phyloP scores from a whole-genome alignment of 495 filamentous ascomycete species.

The Bathelium albidoporum region DNA sequence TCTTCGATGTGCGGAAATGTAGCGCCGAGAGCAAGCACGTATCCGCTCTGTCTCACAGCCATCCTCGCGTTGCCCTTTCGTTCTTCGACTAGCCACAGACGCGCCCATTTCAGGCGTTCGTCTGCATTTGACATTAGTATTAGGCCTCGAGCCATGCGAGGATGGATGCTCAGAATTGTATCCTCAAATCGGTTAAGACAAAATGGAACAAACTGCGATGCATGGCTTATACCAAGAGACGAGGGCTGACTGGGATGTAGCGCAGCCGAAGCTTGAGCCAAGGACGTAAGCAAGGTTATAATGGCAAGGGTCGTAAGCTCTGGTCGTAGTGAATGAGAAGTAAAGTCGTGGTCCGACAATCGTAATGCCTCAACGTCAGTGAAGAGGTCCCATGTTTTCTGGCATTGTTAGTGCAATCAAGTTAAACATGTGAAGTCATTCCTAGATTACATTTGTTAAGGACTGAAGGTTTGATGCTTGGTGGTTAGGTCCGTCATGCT shows the following conservation, averaged over 20 bases:
- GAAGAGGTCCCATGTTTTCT: background rate
- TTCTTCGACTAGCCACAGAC: background rate
- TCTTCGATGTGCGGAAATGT: background rate
- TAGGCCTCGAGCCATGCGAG: background rate
- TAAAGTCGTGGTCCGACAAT: constrained; percentile 1
- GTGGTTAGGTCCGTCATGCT: background rate
- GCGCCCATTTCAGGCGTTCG: background rate
- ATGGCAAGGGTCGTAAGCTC: constrained; percentile 8
- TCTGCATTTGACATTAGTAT: background rate
- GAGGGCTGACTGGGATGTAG: background rate
- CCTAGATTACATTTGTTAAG: background rate
- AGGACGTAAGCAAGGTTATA: background rate
- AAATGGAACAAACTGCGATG: background rate
- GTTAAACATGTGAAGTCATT: background rate
- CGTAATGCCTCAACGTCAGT: background rate
- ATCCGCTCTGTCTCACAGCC: background rate
- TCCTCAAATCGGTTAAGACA: background rate
- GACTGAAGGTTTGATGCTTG: background rate
- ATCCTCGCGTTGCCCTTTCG: background rate
- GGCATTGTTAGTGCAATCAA: background rate
- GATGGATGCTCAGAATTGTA: background rate
- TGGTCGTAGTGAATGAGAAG: constrained; percentile 1
- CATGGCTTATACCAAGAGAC: background rate
- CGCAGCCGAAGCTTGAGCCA: background rate
- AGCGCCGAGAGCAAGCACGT: background rate